Conservation (phyloP, 441 rosid species). For the Gossypium trilobum region DNA sequence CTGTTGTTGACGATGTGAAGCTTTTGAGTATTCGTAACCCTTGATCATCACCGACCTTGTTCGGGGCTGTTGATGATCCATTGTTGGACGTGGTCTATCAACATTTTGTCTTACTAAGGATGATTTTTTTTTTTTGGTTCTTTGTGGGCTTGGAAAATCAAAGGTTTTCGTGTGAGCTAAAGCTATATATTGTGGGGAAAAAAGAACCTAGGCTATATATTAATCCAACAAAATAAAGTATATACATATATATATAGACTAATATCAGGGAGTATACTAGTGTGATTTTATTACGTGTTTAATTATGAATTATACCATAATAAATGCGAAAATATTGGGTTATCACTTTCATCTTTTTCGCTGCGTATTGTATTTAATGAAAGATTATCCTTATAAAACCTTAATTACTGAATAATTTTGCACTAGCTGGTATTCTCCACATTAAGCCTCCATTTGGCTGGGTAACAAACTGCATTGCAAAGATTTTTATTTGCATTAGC, state of each 20-base stretch:
- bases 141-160: background rate
- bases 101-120: slow-evolving; percentile 3
- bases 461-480: too few relatives aligned
- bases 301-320: background rate
- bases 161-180: background rate
- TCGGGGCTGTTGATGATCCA: background rate
- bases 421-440: too few relatives aligned
- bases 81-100: background rate
- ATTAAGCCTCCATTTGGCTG: too few relatives aligned
- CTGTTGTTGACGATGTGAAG: slow-evolving; percentile 50
- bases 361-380: too few relatives aligned
- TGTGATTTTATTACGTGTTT: background rate
- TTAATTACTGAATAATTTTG: too few relatives aligned
- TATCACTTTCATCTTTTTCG: too few relatives aligned
- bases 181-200: background rate
- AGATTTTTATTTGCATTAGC: too few relatives aligned
- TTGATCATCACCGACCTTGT: slow-evolving; percentile 4
- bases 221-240: background rate
- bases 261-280: background rate
- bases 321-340: background rate
- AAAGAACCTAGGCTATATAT: background rate
- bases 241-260: background rate
- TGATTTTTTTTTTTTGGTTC: background rate
- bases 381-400: too few relatives aligned
- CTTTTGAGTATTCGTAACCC: slow-evolving; percentile 39